Evolutionary conservation across 2,329 filamentous ascomycete species (phyloP).

Genomic region (Xylariales sp.): DNA sequence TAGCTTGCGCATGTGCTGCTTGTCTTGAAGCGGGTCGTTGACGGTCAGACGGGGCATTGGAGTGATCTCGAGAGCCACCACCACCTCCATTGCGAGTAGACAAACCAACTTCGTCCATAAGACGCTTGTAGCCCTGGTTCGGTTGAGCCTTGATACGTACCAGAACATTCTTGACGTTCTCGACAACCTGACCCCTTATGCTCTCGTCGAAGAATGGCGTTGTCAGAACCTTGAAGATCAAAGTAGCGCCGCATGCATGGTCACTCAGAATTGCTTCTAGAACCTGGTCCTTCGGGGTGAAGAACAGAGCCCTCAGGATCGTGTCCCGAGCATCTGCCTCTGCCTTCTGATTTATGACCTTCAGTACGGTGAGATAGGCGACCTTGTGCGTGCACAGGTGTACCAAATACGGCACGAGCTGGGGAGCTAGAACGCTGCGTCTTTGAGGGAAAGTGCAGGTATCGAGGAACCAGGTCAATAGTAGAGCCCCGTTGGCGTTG

Average conservation of each 20-base stretch:
- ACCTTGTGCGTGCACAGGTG: slow-evolving; percentile 98
- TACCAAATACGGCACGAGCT: slow-evolving; percentile 87
- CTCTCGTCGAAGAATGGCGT: slow-evolving; percentile 95
- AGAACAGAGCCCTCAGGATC: slow-evolving; percentile 88
- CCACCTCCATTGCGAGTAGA: slow-evolving; percentile 55
- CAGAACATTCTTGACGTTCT: slow-evolving; percentile 87
- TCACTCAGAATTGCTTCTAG: slow-evolving; percentile 89
- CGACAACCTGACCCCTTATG: slow-evolving; percentile 81
- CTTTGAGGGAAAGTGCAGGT: slow-evolving; percentile 94
- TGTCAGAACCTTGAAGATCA: slow-evolving; percentile 98
- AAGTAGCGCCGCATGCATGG: slow-evolving; percentile 83
- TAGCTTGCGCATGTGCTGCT: slow-evolving; percentile 26
- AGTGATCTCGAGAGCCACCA: slow-evolving; percentile 41
- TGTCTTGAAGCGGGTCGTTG: slow-evolving; percentile 55
- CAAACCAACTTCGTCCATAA: slow-evolving; percentile 97
- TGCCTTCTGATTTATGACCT: slow-evolving; percentile 96
- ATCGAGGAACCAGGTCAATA: slow-evolving; percentile 96
- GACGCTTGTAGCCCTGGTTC: slow-evolving; percentile 91
- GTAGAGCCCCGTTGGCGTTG: slow-evolving; percentile 88
- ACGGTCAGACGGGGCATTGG: slow-evolving; percentile 43
- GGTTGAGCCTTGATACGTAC: slow-evolving; percentile 88
- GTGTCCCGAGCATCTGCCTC: slow-evolving; percentile 88
- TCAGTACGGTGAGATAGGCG: slow-evolving; percentile 91
- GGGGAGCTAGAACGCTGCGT: slow-evolving; percentile 84
- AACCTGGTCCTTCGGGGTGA: slow-evolving; percentile 78